Percentiles rank a stretch among this genome's conserved stretches.
Evolutionary conservation across 768 basidiomycete species (phyloP).

Genomic region (Amanita thiersii): DNA sequence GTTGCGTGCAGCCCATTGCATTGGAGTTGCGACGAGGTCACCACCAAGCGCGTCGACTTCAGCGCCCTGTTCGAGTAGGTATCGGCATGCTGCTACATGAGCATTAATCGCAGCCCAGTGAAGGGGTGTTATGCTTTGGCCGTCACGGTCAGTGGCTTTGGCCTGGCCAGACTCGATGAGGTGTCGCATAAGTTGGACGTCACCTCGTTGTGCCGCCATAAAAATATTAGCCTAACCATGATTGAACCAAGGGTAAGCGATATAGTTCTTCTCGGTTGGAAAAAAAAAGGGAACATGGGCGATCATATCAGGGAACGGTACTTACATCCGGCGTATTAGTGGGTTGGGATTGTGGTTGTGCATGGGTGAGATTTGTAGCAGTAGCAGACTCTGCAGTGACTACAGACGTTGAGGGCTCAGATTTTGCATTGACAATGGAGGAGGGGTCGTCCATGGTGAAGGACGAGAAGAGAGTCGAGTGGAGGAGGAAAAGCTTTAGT

Average conservation of each 20-base stretch:
- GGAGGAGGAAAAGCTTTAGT: too few relatives aligned
- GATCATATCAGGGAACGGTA: constrained; percentile 5
- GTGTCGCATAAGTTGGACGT: constrained; percentile 52
- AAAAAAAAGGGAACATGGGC: too few relatives aligned
- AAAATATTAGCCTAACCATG: constrained; percentile 57
- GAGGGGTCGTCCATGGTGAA: constrained; percentile 28
- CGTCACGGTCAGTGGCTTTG: constrained; percentile 71
- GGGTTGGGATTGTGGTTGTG: constrained; percentile 30
- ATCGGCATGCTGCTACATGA: constrained; percentile 81
- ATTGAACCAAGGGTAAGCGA: constrained; percentile 1
- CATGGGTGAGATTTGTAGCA: constrained; percentile 38
- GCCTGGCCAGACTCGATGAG: constrained; percentile 69
- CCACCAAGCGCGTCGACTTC: constrained; percentile 94
- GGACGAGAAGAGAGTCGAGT: not conserved
- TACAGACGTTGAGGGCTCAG: constrained; percentile 39
- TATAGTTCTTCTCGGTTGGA: too few relatives aligned
- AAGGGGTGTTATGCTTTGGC: constrained; percentile 88
- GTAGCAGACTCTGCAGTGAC: constrained; percentile 39
- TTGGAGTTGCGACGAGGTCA: constrained; percentile 87
- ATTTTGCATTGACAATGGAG: constrained; percentile 34
- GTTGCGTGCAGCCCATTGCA: constrained; percentile 98
- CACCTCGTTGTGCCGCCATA: constrained; percentile 82
- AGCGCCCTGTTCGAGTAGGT: constrained; percentile 85
- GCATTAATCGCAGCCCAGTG: constrained; percentile 99
- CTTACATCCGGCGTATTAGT: constrained; percentile 32